Percentiles rank a stretch among this genome's conserved stretches.
Evolutionary conservation across 257 asterid genomes (phyloP).

Genomic region (Salvia splendens): DNA sequence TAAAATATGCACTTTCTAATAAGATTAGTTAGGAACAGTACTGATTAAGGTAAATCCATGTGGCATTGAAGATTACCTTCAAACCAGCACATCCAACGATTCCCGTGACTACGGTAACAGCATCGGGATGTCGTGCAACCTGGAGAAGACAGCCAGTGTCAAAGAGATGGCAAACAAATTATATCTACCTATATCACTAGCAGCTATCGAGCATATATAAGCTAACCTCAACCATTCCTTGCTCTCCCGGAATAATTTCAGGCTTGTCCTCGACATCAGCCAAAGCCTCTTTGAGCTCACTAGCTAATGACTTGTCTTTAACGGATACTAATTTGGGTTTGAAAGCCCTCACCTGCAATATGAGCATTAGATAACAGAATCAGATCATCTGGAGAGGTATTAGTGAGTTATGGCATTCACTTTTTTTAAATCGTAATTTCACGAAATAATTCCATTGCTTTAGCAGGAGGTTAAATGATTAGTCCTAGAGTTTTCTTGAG

Average conservation of each 20-base stretch:
- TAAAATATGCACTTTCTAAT: not conserved
- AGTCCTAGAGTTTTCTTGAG: constrained; percentile 1
- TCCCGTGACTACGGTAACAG: constrained; percentile 93
- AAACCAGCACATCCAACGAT: constrained; percentile 98
- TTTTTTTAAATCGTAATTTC: not conserved
- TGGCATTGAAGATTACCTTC: constrained; percentile 54
- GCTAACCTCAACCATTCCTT: constrained; percentile 86
- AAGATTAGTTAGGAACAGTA: not conserved
- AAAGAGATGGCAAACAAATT: constrained; percentile 19
- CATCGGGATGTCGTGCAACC: constrained; percentile 99
- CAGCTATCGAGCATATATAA: constrained; percentile 20
- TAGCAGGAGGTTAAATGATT: not conserved
- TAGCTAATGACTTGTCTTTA: constrained; percentile 63
- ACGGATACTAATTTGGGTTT: constrained; percentile 88
- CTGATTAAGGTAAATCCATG: constrained; percentile 6
- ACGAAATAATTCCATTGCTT: not conserved
- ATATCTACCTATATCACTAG: constrained; percentile 1
- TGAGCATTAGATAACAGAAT: constrained; percentile 2
- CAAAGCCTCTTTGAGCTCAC: constrained; percentile 87
- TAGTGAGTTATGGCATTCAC: not conserved
- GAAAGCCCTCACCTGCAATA: constrained; percentile 71
- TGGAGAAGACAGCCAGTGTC: constrained; percentile 35
- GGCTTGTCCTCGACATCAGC: constrained; percentile 77
- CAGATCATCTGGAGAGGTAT: too few relatives aligned
- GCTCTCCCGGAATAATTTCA: constrained; percentile 93